A percentile compares a stretch with the other conserved stretches of the same genome.
Conservation (phyloP, 1,284 basidiomycete species). For the Cutaneotrichosporon mucoides region DNA sequence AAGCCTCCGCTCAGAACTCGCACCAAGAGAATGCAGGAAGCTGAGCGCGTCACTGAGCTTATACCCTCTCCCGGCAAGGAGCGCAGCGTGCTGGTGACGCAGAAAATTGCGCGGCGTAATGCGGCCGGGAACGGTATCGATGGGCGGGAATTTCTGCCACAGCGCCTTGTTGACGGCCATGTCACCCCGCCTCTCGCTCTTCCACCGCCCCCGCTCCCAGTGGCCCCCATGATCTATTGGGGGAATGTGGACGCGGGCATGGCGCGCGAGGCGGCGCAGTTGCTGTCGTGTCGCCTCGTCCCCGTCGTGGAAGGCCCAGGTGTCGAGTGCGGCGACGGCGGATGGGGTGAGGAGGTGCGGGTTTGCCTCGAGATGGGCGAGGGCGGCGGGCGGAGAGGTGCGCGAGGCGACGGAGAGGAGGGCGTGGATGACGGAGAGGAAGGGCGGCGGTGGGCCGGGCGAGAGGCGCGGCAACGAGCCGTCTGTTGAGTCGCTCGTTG, state of each 20-base stretch:
- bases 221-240: neutral
- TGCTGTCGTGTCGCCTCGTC: neutral
- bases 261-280: neutral
- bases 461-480: neutral
- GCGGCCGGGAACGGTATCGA: neutral
- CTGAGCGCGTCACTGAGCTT: neutral
- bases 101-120: neutral
- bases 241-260: neutral
- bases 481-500: too few species aligned
- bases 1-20: neutral
- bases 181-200: neutral
- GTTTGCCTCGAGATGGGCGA: neutral
- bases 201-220: neutral
- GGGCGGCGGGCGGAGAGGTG: neutral
- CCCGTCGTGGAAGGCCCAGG: slow-evolving; percentile 1
- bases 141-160: neutral
- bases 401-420: neutral
- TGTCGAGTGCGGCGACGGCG: neutral
- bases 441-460: neutral
- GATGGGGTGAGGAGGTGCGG: neutral
- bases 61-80: neutral
- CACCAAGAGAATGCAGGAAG: neutral
- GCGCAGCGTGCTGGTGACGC: slow-evolving; percentile 8
- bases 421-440: slow-evolving; percentile 1
- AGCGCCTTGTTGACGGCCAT: neutral